Base-by-base conservation (phyloP, 2,329 filamentous ascomycete genomes). In the Lachnellula willkommii region DNA sequence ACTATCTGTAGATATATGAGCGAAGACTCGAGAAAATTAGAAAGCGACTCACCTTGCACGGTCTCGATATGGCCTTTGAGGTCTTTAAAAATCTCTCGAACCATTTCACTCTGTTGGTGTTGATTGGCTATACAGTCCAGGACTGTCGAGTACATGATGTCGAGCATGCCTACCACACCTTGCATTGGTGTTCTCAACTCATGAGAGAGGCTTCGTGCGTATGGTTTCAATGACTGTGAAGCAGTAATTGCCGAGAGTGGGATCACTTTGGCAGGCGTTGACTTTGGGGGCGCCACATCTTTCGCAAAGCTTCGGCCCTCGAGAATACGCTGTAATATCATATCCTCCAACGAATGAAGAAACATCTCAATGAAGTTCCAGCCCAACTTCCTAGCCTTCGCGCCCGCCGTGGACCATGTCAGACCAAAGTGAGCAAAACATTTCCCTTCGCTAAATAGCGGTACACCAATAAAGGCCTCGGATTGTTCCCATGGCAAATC, bases 161-260 rank as follows among this genome's bases (percentile, higher is more conserved):
- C 86, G 45, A 89, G 72, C 85, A 89, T 89, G 6, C 86, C 86
- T 14, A 89, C 84, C 6, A 89, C 84, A 43, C 86, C 86, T 69
- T 89, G 86, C 85, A 89, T 88, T 1, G 86, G 86, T 3, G 86
- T 89, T 59, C 86, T 76, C 47, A 89, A 70, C 66, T 89, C 86
- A 62, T 89, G 86, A 0, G 86, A 89, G 35, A 89, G 71, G 65
- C 83, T 88, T 59, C 84, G 79, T n/a, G 86, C 86, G 66, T 87
- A 89, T 0, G 86, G 85, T 65, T 87, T 85, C 17, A 89, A 73
- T 2, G 84, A 86, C 59, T 88, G 84, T 2, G 82, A 77, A 5
- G 78, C 76, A 5, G 82, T 79, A 24, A 84, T 74, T 22, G 79
- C 77, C 53, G 80, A 76, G 54, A 82, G 76, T 2, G 80, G 78